These are phyloP conservation scores for Fraxinus velutina DNA, from an alignment of 305 asterid species.

Conservation along the genomic window DNA sequence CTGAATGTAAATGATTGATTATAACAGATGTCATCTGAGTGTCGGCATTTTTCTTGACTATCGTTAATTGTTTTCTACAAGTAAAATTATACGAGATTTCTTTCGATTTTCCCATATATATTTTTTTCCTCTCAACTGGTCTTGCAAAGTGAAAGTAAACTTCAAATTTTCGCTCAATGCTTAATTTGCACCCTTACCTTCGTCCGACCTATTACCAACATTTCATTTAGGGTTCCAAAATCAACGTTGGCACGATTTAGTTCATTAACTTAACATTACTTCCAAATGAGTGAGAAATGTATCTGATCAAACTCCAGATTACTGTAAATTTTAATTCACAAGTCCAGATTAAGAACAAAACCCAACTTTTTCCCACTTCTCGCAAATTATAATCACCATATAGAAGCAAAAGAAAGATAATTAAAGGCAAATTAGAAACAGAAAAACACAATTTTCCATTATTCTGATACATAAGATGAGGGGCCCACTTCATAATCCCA, in stretches of 20 bases:
- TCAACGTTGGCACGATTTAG: not conserved
- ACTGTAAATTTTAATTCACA: not conserved
- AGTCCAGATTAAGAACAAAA: not conserved
- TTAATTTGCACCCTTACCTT: not conserved
- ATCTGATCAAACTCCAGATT: not conserved
- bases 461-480: not conserved
- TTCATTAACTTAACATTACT: not conserved
- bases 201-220: not conserved
- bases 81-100: not conserved
- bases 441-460: not conserved
- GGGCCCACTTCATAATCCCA: conserved; percentile 28
- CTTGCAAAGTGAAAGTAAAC: not conserved
- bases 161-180: not conserved
- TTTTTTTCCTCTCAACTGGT: not conserved
- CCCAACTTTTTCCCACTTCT: not conserved
- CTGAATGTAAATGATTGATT: conserved; percentile 21
- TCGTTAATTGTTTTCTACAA: not conserved
- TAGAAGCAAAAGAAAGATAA: not conserved
- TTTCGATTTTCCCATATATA: not conserved
- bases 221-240: not conserved
- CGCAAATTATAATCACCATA: not conserved
- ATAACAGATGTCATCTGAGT: conserved; percentile 6
- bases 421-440: not conserved
- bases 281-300: not conserved
- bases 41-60: conserved; percentile 3